These are phyloP conservation scores for Plasmodium gaboni DNA, from an alignment of 169 alveolate genomes.

Conservation along the genomic window DNA sequence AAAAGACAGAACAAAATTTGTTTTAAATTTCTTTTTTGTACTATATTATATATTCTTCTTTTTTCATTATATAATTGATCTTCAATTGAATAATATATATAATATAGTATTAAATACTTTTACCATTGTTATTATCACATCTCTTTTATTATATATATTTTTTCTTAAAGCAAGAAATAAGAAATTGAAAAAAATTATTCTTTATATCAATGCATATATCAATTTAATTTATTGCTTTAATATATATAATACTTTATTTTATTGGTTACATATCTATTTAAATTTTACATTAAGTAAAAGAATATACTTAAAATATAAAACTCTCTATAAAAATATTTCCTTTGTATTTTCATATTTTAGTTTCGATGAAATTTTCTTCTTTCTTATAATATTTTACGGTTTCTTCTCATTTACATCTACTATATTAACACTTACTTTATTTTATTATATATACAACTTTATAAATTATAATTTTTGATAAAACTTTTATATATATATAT, in stretches of 20 bases:
- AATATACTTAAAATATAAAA: slow-evolving; percentile 65
- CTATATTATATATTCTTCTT: slow-evolving; percentile 64
- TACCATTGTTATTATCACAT: slow-evolving; percentile 36
- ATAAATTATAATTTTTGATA: slow-evolving; percentile 40
- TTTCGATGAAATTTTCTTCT: slow-evolving; percentile 73
- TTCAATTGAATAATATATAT: slow-evolving; percentile 58
- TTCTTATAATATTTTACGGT: slow-evolving; percentile 57
- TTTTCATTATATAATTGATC: slow-evolving; percentile 68
- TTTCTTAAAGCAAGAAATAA: slow-evolving; percentile 63
- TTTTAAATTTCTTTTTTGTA: slow-evolving; percentile 65
- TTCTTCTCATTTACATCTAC: slow-evolving; percentile 44
- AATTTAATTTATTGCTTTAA: slow-evolving; percentile 54
- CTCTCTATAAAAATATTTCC: slow-evolving; percentile 49
- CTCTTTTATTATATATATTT: slow-evolving; percentile 48
- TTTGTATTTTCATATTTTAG: slow-evolving; percentile 65
- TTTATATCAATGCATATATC: slow-evolving; percentile 49
- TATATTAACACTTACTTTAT: slow-evolving; percentile 24
- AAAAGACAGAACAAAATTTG: slow-evolving; percentile 45
- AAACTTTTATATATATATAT: background rate
- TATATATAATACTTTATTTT: slow-evolving; percentile 54
- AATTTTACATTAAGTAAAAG: slow-evolving; percentile 70
- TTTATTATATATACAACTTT: slow-evolving; percentile 72
- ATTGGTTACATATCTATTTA: slow-evolving; percentile 58
- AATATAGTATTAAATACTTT: slow-evolving; percentile 49
- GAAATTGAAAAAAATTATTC: slow-evolving; percentile 60